phyloP scores from a whole-genome alignment of 352 stramenopile genomes.

The Pythium insidiosum region DNA sequence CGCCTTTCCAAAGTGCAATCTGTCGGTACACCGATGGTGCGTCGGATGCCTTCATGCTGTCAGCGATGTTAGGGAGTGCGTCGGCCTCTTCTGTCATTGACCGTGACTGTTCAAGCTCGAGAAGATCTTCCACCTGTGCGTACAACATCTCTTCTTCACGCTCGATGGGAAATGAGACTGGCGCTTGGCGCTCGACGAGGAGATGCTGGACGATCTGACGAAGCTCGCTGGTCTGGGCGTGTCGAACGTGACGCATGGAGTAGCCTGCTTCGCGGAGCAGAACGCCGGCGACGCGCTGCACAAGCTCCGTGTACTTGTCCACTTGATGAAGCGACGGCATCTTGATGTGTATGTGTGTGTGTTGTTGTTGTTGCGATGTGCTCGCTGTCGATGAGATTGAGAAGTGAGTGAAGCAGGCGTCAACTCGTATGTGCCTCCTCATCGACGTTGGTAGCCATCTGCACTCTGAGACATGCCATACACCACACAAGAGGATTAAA shows the following conservation, averaged over 20 bases:
- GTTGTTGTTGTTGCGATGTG: too few relatives aligned
- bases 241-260: neutral
- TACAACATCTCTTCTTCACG: neutral
- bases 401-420: too few relatives aligned
- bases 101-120: neutral
- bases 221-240: neutral
- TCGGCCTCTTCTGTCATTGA: neutral
- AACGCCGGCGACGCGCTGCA: neutral
- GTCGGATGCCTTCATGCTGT: neutral
- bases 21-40: slow-evolving; percentile 15
- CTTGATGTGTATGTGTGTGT: neutral
- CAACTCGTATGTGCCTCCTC: too few relatives aligned
- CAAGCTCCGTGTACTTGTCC: neutral
- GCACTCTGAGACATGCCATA: too few relatives aligned
- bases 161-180: too few relatives aligned
- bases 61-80: neutral
- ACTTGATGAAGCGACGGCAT: neutral
- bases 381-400: too few relatives aligned
- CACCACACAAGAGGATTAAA: too few relatives aligned
- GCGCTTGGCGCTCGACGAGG: neutral
- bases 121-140: neutral
- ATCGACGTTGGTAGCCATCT: too few relatives aligned
- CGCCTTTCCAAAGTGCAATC: slow-evolving; percentile 51
- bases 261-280: neutral
- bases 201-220: neutral